Percentiles rank a stretch among this genome's conserved stretches.
Conservation (phyloP, 441 rosid species). For the Pelargonium australe region DNA sequence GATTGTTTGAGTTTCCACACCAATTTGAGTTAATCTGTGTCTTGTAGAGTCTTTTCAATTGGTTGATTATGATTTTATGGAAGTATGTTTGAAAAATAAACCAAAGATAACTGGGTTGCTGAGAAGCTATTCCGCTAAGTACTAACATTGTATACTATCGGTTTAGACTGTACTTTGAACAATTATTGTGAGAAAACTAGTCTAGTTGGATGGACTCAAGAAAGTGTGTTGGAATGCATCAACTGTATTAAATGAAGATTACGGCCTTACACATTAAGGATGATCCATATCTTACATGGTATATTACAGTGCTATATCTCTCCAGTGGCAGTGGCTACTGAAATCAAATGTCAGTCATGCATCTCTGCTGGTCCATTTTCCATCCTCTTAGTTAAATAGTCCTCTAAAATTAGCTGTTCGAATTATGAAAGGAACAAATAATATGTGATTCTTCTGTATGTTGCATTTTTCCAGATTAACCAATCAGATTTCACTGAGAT, state of each 20-base stretch:
- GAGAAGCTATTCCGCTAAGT: background rate
- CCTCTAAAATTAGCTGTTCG: background rate
- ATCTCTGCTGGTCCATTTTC: too few relatives aligned
- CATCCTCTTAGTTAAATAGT: background rate
- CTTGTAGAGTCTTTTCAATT: background rate
- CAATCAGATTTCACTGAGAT: constrained; percentile 73
- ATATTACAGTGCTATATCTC: background rate
- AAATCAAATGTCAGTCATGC: too few relatives aligned
- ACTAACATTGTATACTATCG: background rate
- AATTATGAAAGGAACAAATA: background rate
- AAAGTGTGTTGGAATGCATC: too few relatives aligned
- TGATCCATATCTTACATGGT: background rate
- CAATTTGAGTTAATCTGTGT: background rate
- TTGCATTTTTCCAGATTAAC: constrained; percentile 33
- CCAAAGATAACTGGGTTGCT: background rate
- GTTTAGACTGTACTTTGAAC: background rate
- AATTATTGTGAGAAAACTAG: background rate
- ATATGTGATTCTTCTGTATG: background rate
- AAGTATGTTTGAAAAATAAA: background rate
- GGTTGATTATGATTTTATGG: background rate
- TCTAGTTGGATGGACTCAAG: background rate
- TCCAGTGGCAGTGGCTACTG: too few relatives aligned
- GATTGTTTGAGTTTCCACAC: background rate
- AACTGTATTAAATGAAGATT: background rate
- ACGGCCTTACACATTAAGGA: background rate